phyloP scores from a whole-genome alignment of 2,329 filamentous ascomycete genomes.

The Sporothrix protearum region DNA sequence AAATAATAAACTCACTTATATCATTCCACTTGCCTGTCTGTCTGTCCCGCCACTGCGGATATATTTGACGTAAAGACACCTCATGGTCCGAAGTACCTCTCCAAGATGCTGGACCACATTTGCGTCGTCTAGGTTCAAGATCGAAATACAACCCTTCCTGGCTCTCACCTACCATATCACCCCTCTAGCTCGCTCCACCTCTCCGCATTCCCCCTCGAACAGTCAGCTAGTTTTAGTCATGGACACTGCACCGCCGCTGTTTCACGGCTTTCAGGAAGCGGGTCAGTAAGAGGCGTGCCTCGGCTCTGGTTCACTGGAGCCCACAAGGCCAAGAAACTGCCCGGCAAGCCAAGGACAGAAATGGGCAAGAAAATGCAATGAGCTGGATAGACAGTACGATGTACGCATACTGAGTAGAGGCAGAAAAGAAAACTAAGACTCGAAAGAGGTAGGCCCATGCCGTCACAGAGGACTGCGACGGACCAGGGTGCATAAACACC shows the following conservation, averaged over 20 bases:
- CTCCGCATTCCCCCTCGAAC: not conserved
- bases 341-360: not conserved
- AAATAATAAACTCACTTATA: not conserved
- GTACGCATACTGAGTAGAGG: not conserved
- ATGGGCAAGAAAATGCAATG: not conserved
- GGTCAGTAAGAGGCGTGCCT: not conserved
- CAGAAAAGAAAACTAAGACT: not conserved
- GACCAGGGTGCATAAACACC: not conserved
- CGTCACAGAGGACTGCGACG: not conserved
- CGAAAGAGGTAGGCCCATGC: not conserved
- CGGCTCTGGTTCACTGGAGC: not conserved
- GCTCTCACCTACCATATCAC: not conserved
- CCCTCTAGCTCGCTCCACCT: not conserved
- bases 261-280: not conserved
- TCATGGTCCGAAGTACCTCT: not conserved
- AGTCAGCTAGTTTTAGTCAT: not conserved
- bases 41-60: not conserved
- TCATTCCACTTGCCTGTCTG: not conserved
- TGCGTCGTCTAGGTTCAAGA: not conserved
- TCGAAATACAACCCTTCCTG: not conserved
- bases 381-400: not conserved
- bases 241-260: not conserved
- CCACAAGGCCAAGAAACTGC: conserved; percentile 9
- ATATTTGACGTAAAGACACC: not conserved
- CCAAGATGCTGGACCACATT: not conserved